Evolutionary conservation across 169 alveolate species (phyloP).

Genomic region (Cryptosporidium sp.): DNA sequence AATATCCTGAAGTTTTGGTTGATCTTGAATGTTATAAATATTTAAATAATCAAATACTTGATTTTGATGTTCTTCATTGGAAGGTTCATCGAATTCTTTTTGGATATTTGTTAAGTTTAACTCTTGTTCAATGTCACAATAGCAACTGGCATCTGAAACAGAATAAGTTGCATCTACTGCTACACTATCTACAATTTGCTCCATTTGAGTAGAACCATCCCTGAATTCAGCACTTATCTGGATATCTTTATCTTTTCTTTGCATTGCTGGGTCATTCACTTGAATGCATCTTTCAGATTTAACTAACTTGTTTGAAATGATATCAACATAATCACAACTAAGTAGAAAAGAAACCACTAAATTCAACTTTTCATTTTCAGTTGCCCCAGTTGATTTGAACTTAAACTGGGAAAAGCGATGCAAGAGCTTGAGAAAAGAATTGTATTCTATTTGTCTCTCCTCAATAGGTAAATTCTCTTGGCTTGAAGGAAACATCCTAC

Average conservation of each 20-base stretch:
- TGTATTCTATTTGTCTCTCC: constrained; percentile 16
- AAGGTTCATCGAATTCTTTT: background rate
- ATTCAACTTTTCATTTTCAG: constrained; percentile 61
- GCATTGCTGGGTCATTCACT: constrained; percentile 53
- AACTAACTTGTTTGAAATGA: constrained; percentile 10
- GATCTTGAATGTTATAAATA: background rate
- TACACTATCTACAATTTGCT: background rate
- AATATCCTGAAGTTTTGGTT: background rate
- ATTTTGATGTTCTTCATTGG: constrained; percentile 10
- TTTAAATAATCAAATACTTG: constrained; percentile 11
- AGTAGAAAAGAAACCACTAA: constrained; percentile 54
- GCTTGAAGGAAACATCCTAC: constrained; percentile 51
- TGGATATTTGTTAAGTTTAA: constrained; percentile 2
- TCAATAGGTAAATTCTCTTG: background rate
- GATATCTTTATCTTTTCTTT: constrained; percentile 43
- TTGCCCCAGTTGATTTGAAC: constrained; percentile 48
- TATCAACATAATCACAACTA: constrained; percentile 35
- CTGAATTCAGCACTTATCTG: constrained; percentile 34
- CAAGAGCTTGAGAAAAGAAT: constrained; percentile 36
- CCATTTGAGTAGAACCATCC: constrained; percentile 15
- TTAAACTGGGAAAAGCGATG: constrained; percentile 59
- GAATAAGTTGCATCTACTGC: constrained; percentile 23
- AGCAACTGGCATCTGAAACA: constrained; percentile 40
- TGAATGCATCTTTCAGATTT: constrained; percentile 61
- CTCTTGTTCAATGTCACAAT: constrained; percentile 34